Evolutionary conservation across 495 filamentous ascomycete species (phyloP).

Genomic region (Astrothelium subdiscretum): DNA sequence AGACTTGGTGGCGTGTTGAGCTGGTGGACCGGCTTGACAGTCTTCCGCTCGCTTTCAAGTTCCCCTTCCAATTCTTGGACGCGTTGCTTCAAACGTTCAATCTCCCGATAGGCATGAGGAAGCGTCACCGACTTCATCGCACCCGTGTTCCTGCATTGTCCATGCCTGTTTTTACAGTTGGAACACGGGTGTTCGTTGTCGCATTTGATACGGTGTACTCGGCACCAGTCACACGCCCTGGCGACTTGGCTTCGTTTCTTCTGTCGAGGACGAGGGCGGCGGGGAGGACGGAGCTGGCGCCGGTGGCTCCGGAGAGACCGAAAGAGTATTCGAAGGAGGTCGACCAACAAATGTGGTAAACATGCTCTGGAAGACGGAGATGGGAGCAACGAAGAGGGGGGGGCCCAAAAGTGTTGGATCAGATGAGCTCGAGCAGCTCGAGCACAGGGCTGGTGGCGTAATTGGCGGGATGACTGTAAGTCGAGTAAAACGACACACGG

Average conservation of each 20-base stretch:
- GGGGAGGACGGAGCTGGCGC: background rate
- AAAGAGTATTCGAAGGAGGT: background rate
- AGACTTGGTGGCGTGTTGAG: background rate
- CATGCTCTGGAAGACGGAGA: background rate
- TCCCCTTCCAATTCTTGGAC: slow-evolving; percentile 32
- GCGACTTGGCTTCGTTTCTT: slow-evolving; percentile 33
- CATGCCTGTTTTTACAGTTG: slow-evolving; percentile 34
- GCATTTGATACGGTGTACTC: slow-evolving; percentile 36
- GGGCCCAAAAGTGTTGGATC: too few species aligned
- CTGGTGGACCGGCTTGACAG: background rate
- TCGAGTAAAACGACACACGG: background rate
- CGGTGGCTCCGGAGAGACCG: background rate
- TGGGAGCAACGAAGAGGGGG: too few species aligned
- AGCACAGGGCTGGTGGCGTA: too few species aligned
- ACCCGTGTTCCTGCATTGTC: slow-evolving; percentile 29
- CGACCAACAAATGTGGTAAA: background rate
- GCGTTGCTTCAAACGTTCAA: slow-evolving; percentile 29
- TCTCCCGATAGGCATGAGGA: slow-evolving; percentile 32
- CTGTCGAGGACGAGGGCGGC: background rate
- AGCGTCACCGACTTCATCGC: slow-evolving; percentile 27
- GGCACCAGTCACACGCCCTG: slow-evolving; percentile 40
- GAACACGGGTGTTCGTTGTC: slow-evolving; percentile 34
- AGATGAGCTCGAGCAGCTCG: too few species aligned
- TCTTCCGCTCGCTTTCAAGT: slow-evolving; percentile 11
- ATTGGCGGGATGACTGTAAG: background rate